Evolutionary conservation across 805 yeast genomes (phyloP).

Genomic region (Yarrowia bubula): DNA sequence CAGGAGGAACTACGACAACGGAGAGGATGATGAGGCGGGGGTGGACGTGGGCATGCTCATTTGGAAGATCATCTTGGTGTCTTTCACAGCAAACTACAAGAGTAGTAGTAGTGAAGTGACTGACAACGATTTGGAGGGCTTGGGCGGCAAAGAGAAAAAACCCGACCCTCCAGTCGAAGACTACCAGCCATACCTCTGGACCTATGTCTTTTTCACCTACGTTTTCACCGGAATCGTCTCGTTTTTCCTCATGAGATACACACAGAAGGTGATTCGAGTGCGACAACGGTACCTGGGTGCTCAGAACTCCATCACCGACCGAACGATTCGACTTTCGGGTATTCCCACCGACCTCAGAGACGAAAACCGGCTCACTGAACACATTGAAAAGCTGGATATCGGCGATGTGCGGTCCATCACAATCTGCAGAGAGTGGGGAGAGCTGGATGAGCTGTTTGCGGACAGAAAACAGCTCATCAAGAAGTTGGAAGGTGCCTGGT

Average conservation of each 20-base stretch:
- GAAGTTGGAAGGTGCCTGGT: conserved; percentile 69
- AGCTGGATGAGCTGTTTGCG: conserved; percentile 62
- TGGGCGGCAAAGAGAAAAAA: background rate
- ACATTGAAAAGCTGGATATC: conserved; percentile 72
- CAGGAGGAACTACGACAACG: conserved; percentile 70
- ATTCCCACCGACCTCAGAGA: conserved; percentile 79
- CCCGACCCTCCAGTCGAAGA: conserved; percentile 40
- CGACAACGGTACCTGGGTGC: conserved; percentile 80
- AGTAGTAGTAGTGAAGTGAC: too few relatives aligned
- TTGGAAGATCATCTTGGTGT: background rate
- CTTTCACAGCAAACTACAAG: background rate
- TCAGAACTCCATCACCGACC: conserved; percentile 85
- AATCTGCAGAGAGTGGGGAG: conserved; percentile 84
- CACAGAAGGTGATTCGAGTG: conserved; percentile 68
- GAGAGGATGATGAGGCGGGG: conserved; percentile 28
- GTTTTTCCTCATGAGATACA: conserved; percentile 61
- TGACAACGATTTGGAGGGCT: too few relatives aligned
- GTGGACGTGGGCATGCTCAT: background rate
- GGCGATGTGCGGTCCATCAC: conserved; percentile 77
- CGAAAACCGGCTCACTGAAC: conserved; percentile 65
- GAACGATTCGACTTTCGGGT: conserved; percentile 84
- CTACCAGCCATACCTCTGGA: conserved; percentile 67
- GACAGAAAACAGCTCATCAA: conserved; percentile 54
- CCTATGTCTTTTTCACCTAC: conserved; percentile 83
- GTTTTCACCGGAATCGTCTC: conserved; percentile 71